phyloP scores from a whole-genome alignment of 805 yeast species.

The Spathaspora boniae region DNA sequence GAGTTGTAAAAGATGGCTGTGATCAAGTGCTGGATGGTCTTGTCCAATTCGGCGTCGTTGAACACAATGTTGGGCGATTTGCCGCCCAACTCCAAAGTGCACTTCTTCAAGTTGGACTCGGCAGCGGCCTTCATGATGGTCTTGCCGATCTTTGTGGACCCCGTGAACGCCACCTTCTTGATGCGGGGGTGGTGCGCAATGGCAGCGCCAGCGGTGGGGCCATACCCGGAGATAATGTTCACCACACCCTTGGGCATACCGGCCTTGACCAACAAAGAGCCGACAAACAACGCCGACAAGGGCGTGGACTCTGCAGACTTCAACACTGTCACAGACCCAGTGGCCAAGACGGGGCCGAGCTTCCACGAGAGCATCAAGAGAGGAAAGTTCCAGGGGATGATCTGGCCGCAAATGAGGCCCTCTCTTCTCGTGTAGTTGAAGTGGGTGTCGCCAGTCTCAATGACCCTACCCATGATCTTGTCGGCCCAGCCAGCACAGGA shows the following conservation, averaged over 20 bases:
- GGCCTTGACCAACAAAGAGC: conserved; percentile 68
- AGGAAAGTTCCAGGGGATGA: conserved; percentile 98
- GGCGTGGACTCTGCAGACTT: conserved; percentile 94
- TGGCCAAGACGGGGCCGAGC: conserved; percentile 86
- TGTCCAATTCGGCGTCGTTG: conserved; percentile 77
- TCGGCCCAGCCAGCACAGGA: conserved; percentile 92
- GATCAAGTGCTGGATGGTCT: conserved; percentile 72
- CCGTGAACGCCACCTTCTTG: conserved; percentile 92
- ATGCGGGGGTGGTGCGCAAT: conserved; percentile 74
- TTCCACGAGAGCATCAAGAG: conserved; percentile 93
- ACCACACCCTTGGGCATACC: conserved; percentile 91
- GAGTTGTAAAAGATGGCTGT: conserved; percentile 88
- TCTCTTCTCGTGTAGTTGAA: conserved; percentile 76
- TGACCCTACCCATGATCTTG: conserved; percentile 71
- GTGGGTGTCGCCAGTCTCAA: conserved; percentile 72
- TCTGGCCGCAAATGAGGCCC: conserved; percentile 54
- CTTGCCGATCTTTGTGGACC: conserved; percentile 90
- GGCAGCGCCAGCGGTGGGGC: conserved; percentile 80
- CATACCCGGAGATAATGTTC: conserved; percentile 84
- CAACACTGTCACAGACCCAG: conserved; percentile 85
- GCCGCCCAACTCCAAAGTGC: conserved; percentile 94
- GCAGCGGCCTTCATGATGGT: conserved; percentile 78
- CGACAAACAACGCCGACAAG: conserved; percentile 75
- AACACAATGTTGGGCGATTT: conserved; percentile 90
- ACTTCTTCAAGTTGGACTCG: conserved; percentile 76